Evolutionary conservation across 23 red algal genomes (phyloP).

Genomic region (Gracilaria gracilis): DNA sequence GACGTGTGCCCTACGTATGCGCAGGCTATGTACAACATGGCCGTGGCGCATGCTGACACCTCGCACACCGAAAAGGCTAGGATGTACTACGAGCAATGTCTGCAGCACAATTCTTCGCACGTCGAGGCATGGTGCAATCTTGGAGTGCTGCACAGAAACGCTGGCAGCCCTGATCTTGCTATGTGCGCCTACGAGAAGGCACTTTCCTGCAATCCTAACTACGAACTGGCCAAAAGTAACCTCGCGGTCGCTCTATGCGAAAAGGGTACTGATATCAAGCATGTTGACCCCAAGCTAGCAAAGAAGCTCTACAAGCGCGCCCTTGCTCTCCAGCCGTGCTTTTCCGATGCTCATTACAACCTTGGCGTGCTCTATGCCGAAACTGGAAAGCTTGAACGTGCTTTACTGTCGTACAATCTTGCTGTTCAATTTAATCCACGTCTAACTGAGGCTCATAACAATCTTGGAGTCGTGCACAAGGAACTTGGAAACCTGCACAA

Average conservation of each 20-base stretch:
- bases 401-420: constrained; percentile 75
- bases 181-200: constrained; percentile 77
- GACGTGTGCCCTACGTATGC: constrained; percentile 75
- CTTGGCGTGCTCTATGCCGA: constrained; percentile 86
- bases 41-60: constrained; percentile 66
- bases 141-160: constrained; percentile 75
- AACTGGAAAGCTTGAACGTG: constrained; percentile 71
- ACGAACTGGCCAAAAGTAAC: constrained; percentile 78
- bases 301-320: constrained; percentile 75
- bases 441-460: constrained; percentile 80
- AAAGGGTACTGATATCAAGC: constrained; percentile 61
- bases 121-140: constrained; percentile 81
- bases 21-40: constrained; percentile 84
- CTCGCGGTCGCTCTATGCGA: constrained; percentile 78
- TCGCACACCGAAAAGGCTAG: constrained; percentile 45
- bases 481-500: constrained; percentile 75
- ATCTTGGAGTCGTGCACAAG: constrained; percentile 86
- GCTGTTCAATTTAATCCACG: constrained; percentile 81
- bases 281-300: constrained; percentile 22
- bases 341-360: constrained; percentile 80
- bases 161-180: constrained; percentile 61
- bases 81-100: constrained; percentile 58
- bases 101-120: constrained; percentile 50
- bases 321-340: constrained; percentile 68
- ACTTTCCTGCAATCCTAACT: constrained; percentile 72